phyloP scores from a whole-genome alignment of 2,329 filamentous ascomycete genomes.

The Spiromastix sp. region DNA sequence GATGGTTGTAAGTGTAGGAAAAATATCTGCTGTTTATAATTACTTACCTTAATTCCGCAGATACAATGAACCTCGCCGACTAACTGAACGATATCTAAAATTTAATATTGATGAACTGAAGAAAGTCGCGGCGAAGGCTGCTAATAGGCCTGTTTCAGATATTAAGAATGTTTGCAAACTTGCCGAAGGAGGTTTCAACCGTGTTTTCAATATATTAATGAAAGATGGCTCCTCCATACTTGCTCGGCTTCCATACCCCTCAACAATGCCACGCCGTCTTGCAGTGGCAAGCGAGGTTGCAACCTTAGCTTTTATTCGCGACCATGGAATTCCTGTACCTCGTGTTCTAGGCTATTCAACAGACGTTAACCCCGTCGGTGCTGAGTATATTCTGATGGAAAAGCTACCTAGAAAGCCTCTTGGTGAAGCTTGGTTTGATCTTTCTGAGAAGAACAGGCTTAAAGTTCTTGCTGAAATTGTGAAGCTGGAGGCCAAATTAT shows the following conservation, averaged over 20 bases:
- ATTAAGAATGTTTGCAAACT: constrained; percentile 16
- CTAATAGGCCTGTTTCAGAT: constrained; percentile 11
- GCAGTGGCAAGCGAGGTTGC: constrained; percentile 14
- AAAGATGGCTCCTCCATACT: constrained; percentile 13
- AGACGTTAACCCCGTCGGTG: constrained; percentile 21
- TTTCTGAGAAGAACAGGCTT: constrained; percentile 15
- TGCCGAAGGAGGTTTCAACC: constrained; percentile 19
- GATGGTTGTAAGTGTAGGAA: neutral
- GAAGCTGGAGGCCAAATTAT: constrained; percentile 13
- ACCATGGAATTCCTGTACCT: constrained; percentile 18
- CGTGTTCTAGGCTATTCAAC: constrained; percentile 19
- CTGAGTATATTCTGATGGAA: constrained; percentile 28
- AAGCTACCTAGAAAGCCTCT: constrained; percentile 20
- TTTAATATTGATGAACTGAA: constrained; percentile 17
- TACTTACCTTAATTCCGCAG: constrained; percentile 7
- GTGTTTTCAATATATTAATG: constrained; percentile 16
- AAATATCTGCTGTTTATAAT: neutral
- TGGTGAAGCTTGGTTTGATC: constrained; percentile 17
- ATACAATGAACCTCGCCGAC: constrained; percentile 18
- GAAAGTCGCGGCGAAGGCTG: constrained; percentile 15
- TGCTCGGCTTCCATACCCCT: constrained; percentile 14
- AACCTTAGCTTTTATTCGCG: constrained; percentile 12
- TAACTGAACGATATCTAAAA: constrained; percentile 16
- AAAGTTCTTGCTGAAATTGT: constrained; percentile 9
- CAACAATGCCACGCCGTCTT: constrained; percentile 10